Evolutionary conservation across 768 basidiomycete genomes (phyloP).

Genomic region (Ephemerocybe angulata): DNA sequence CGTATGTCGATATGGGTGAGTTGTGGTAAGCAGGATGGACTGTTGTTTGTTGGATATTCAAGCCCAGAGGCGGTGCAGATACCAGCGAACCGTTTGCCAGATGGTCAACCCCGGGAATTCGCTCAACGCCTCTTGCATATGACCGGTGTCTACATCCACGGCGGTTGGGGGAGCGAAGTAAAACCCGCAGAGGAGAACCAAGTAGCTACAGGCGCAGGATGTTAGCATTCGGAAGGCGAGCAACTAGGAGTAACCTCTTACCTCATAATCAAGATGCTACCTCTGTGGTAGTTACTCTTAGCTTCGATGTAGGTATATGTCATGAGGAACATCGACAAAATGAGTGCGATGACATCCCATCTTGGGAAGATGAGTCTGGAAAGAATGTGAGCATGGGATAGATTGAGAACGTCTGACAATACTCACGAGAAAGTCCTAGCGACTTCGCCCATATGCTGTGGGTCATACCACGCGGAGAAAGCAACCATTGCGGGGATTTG

Average conservation of each 20-base stretch:
- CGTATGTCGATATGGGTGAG: not conserved
- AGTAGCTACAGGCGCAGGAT: conserved; percentile 55
- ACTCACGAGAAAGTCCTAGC: conserved; percentile 93
- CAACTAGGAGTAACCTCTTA: conserved; percentile 26
- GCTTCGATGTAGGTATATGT: conserved; percentile 99
- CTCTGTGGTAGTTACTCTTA: conserved; percentile 97
- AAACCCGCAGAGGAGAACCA: conserved; percentile 89
- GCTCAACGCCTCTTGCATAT: conserved; percentile 19
- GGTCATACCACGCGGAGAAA: conserved; percentile 93
- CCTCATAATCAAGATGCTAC: conserved; percentile 93
- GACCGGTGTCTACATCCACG: conserved; percentile 36
- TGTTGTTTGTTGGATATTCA: conserved; percentile 23
- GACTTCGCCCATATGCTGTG: conserved; percentile 78
- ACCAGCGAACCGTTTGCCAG: conserved; percentile 39
- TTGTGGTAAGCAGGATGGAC: not conserved
- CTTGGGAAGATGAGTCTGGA: conserved; percentile 91
- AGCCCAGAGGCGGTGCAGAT: conserved; percentile 17
- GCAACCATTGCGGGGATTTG: conserved; percentile 99
- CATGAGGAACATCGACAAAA: conserved; percentile 94
- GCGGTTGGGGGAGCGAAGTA: conserved; percentile 74
- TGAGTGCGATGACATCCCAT: conserved; percentile 95
- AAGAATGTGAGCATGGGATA: conserved; percentile 6
- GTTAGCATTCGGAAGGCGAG: not conserved
- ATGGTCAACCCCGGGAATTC: conserved; percentile 37
- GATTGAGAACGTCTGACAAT: not conserved